Evolutionary conservation across 257 asterid genomes (phyloP), one percentile per base, ranked within the genome.

Genomic region (Schizonepeta tenuifolia): DNA sequence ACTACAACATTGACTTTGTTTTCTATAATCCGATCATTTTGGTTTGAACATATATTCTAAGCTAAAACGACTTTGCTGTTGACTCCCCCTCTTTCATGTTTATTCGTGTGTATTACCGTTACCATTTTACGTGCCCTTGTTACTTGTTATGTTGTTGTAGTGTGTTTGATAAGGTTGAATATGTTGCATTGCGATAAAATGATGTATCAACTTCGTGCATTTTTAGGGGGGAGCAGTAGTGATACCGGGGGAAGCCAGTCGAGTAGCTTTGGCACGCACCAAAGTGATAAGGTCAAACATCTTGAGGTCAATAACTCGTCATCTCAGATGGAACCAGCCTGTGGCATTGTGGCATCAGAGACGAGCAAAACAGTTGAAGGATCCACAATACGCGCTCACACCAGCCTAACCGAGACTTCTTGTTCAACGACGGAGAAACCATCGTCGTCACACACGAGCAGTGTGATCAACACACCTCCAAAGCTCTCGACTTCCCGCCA

Each of bases 171-270:
- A 18, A 17, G 14, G 28, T 51, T 9, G 54, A 47, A 20, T 53
- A 20, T 18, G 15, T n/a, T n/a, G n/a, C n/a, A n/a, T n/a, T 18
- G 12, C 10, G 3, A 17, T 49, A 3, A 8, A 20, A 20, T 54
- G 60, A n/a, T 21, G 7, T 24, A 55, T 22, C 35, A 9, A 21
- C 33, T 9, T 3, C 11, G 5, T 56, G 49, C 47, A 26, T 62
- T 69, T 77, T 56, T 74, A 77, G 93, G 81, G 9, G 80, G 87
- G 49, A 80, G 78, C 50, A 36, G 71, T 8, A 73, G 78, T 21
- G 78, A 72, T n/a, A 38, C 71, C 0, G 26, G 26, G 26, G 83
- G 84, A 40, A 86, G 83, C 67, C 79, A 73, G 43, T 73, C 86
- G 3, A 75, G 80, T 21, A 57, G 64, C 64, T 57, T 57, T 26